phyloP scores from a whole-genome alignment of 768 basidiomycete genomes.

The Cystofilobasidium macerans region DNA sequence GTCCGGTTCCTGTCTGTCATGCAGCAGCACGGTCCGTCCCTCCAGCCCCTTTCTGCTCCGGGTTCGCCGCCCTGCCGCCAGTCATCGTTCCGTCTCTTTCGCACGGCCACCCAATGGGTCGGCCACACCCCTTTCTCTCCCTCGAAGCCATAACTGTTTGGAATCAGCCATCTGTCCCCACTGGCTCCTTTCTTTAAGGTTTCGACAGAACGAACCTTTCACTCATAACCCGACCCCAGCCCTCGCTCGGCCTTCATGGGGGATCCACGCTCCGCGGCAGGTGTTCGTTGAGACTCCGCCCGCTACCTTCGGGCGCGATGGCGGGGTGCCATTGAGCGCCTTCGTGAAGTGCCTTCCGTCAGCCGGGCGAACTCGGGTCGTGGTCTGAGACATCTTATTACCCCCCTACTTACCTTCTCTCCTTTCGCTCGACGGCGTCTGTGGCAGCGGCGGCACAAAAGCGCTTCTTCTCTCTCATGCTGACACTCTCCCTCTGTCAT shows the following conservation, averaged over 20 bases:
- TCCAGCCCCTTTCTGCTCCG: not conserved
- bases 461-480: not conserved
- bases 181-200: constrained; percentile 41
- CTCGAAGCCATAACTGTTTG: constrained; percentile 38
- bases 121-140: constrained; percentile 7
- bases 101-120: not conserved
- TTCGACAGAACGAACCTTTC: constrained; percentile 35
- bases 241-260: not conserved
- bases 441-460: no score
- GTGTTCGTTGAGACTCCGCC: no score
- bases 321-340: no score
- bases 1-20: constrained; percentile 96
- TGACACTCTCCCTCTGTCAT: constrained; percentile 6
- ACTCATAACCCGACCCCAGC: constrained; percentile 18
- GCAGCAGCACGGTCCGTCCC: constrained; percentile 89
- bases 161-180: constrained; percentile 31
- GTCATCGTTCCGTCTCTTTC: constrained; percentile 10
- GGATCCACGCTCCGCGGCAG: no score
- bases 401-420: constrained; percentile 28
- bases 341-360: not conserved
- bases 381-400: constrained; percentile 13
- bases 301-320: no score
- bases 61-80: constrained; percentile 24
- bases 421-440: no score
- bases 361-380: constrained; percentile 18